phyloP scores from a whole-genome alignment of 73 alveolate genomes.

The Paramecium sexaurelia region DNA sequence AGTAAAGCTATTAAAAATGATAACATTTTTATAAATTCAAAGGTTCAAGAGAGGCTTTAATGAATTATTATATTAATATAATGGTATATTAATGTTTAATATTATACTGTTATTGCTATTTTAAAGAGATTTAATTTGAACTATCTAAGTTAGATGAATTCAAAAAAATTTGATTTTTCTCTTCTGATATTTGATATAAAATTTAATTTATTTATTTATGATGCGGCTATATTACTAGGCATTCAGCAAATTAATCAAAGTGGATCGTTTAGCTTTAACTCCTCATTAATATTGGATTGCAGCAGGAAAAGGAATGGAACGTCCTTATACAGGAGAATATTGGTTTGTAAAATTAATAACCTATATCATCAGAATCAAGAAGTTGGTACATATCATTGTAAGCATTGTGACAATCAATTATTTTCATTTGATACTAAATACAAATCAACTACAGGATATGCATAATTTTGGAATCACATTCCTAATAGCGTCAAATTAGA shows the following conservation, averaged over 20 bases:
- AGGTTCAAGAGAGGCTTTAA: no score
- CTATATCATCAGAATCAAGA: slow-evolving; percentile 3
- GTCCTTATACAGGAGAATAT: slow-evolving; percentile 57
- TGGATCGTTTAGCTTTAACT: slow-evolving; percentile 16
- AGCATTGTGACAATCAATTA: slow-evolving; percentile 15
- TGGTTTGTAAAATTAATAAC: slow-evolving; percentile 38
- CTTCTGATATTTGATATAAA: not conserved
- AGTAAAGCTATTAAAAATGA: no score
- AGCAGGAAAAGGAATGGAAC: slow-evolving; percentile 51
- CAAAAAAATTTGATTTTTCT: no score
- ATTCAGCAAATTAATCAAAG: not conserved
- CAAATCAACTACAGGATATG: slow-evolving; percentile 48
- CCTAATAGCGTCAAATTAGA: not conserved
- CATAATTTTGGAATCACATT: slow-evolving; percentile 41
- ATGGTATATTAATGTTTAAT: no score
- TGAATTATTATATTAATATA: no score
- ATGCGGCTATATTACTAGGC: slow-evolving; percentile 9
- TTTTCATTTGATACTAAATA: not conserved
- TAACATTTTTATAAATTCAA: no score
- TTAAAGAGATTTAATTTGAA: no score
- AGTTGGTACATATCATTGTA: slow-evolving; percentile 52
- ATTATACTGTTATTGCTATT: no score
- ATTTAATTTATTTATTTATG: slow-evolving; percentile 5
- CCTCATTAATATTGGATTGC: slow-evolving; percentile 59
- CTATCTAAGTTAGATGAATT: no score